Base-by-base conservation (phyloP, 495 filamentous ascomycete genomes). In the Venustampulla echinocandica region DNA sequence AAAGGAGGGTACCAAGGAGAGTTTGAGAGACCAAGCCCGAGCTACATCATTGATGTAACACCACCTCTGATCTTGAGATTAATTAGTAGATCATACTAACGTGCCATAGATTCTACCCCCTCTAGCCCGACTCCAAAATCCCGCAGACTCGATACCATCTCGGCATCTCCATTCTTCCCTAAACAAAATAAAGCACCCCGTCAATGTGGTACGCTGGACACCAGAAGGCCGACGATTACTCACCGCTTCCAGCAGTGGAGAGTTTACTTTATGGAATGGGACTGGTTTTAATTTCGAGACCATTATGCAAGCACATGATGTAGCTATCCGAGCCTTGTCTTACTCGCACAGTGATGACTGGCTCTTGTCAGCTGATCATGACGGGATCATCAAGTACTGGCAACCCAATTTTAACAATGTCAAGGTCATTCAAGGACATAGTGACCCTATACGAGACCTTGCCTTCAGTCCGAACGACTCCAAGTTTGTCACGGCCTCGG, bases 281-380 rank as follows among this genome's bases (percentile, higher is more conserved):
- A 96, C 87, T 37, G 92, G 87, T 1, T 98, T 98, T 71, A 98
- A 98, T 61, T 98, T 98, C 57, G 92, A 98, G 68, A 98, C 92
- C 1, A 95, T 96, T 30, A 93, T 94, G 85, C 89, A 95, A 64
- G 92, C 92, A 28, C 92, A 98, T 63, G 93, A 98, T 64, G 79
- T 81, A 32, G 89, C 89, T 42, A 90, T 98, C 51, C 84, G 92
- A 44, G 85, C 85, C 17, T 70, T 90, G 39, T 75, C 73, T 37
- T 98, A 94, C 69, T 90, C 90, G 5, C 89, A 96, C 66, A 90
- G 81, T 55, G 86, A 93, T 58, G 92, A 97, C 61, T 97, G 90
- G 90, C 75, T 98, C 2, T 75, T 98, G 17, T 98, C 92, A 10
- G 90, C 89, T 32, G 92, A 95, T 64, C 89, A 96, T 57, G 86